phyloP scores from a whole-genome alignment of 495 filamentous ascomycete species.

The Podospora bellae-mahoneyi region DNA sequence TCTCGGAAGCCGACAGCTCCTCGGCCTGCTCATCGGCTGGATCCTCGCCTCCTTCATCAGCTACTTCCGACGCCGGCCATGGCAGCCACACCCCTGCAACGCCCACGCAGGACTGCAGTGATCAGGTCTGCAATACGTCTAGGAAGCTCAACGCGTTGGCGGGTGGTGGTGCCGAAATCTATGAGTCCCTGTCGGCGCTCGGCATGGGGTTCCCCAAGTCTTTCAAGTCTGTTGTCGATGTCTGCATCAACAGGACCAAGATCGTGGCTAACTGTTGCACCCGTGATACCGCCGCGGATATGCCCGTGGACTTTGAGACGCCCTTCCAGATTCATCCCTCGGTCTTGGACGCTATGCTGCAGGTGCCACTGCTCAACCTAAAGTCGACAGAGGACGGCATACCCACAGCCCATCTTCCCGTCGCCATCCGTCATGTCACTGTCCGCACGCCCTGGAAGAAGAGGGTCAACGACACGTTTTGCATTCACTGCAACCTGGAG shows the following conservation, averaged over 20 bases:
- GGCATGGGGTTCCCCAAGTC: slow-evolving; percentile 39
- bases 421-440: slow-evolving; percentile 31
- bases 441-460: slow-evolving; percentile 29
- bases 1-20: slow-evolving; percentile 14
- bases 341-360: slow-evolving; percentile 44
- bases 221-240: slow-evolving; percentile 40
- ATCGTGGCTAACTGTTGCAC: slow-evolving; percentile 37
- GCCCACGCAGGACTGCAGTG: slow-evolving; percentile 12
- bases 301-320: slow-evolving; percentile 48
- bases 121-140: slow-evolving; percentile 8
- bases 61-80: slow-evolving; percentile 20
- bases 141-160: slow-evolving; percentile 12
- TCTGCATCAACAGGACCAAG: slow-evolving; percentile 30
- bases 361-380: slow-evolving; percentile 34
- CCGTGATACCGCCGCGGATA: slow-evolving; percentile 45
- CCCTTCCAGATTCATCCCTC: slow-evolving; percentile 46
- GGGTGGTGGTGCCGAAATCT: slow-evolving; percentile 15
- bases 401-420: slow-evolving; percentile 26
- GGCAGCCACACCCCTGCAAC: slow-evolving; percentile 18
- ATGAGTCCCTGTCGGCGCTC: slow-evolving; percentile 17
- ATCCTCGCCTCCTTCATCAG: slow-evolving; percentile 15
- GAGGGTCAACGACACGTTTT: slow-evolving; percentile 29
- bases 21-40: slow-evolving; percentile 17
- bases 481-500: slow-evolving; percentile 30
- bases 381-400: slow-evolving; percentile 12